phyloP scores from a whole-genome alignment of 2,329 filamentous ascomycete species.

The Ophidiomyces ophidiicola region DNA sequence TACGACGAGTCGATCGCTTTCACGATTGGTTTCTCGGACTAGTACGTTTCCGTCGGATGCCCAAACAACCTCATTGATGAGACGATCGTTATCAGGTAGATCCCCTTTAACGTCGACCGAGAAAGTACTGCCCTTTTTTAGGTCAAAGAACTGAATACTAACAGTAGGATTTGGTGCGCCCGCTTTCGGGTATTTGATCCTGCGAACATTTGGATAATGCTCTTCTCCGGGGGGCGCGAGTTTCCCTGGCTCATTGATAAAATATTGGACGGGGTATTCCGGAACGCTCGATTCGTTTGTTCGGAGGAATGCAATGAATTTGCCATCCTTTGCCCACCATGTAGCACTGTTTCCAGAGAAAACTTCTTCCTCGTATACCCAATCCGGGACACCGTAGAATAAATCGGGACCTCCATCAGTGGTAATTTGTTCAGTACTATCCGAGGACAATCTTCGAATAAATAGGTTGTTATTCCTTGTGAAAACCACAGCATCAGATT shows the following conservation, averaged over 20 bases:
- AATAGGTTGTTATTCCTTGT: slow-evolving; percentile 85
- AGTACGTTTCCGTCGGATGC: slow-evolving; percentile 67
- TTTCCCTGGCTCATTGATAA: slow-evolving; percentile 67
- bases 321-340: slow-evolving; percentile 90
- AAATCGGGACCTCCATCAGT: slow-evolving; percentile 74
- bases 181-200: slow-evolving; percentile 96
- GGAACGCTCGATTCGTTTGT: slow-evolving; percentile 90
- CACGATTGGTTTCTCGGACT: slow-evolving; percentile 83
- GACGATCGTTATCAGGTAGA: slow-evolving; percentile 66
- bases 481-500: slow-evolving; percentile 77
- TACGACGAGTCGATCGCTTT: slow-evolving; percentile 81
- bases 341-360: slow-evolving; percentile 68
- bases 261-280: slow-evolving; percentile 88
- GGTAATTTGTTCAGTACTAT: slow-evolving; percentile 60
- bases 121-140: slow-evolving; percentile 65
- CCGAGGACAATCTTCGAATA: slow-evolving; percentile 53
- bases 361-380: slow-evolving; percentile 89
- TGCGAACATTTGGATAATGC: slow-evolving; percentile 74
- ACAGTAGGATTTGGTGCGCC: slow-evolving; percentile 89
- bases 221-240: slow-evolving; percentile 59
- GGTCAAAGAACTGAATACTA: slow-evolving; percentile 76
- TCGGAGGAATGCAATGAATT: slow-evolving; percentile 78
- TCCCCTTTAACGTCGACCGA: slow-evolving; percentile 63
- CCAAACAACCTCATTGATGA: slow-evolving; percentile 92
- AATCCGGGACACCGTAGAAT: slow-evolving; percentile 94